Base-by-base conservation (phyloP, 1,139 yeast genomes). In the Spencermartinsiella ligniputridi region DNA sequence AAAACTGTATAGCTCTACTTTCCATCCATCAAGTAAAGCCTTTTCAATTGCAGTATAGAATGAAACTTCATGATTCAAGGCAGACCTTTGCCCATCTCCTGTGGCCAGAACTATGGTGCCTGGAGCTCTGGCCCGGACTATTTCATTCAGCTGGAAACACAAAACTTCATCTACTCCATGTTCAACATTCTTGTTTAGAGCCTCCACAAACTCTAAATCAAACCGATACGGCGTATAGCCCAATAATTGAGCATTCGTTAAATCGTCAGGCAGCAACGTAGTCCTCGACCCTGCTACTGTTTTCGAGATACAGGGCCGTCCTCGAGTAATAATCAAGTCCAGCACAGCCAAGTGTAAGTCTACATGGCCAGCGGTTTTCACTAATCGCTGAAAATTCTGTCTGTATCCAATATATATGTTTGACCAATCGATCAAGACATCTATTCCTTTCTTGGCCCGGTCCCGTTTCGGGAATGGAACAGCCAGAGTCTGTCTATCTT, bases 11-110 rank as follows among this genome's bases (percentile, higher is more conserved):
- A 56, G 37, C 39, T 56, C 60, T 3, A 56, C 57, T 13, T 37
- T 43, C 59, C 59, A 56, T 15, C 54, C 56, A 11, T 30, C 25
- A 2, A 36, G 37, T 16, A 55, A 41, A 2, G 60, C 58, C 17
- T 39, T 39, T 15, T 45, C 42, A 11, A 51, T 46, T 11, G 50
- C 46, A 11, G 44, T 35, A 17, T 39, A 45, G 39, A 56, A 56
- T 8, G 58, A 56, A 9, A 46, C 33, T 2, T 39, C 41, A 1
- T 27, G 35, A 25, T 49, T 44, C 17, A 47, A 27, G 4, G 43
- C 37, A 3, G 53, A 40, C n/a, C 56, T 52, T 34, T 53, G 51
- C 3, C 60, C 60, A 42, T 56, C 60, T 1, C 60, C 60, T 1
- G 60, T 54, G 4, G 55, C 56, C 25, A 56, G 47, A 1, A 50